phyloP scores from a whole-genome alignment of 495 filamentous ascomycete genomes.

The Annulohypoxylon moriforme region DNA sequence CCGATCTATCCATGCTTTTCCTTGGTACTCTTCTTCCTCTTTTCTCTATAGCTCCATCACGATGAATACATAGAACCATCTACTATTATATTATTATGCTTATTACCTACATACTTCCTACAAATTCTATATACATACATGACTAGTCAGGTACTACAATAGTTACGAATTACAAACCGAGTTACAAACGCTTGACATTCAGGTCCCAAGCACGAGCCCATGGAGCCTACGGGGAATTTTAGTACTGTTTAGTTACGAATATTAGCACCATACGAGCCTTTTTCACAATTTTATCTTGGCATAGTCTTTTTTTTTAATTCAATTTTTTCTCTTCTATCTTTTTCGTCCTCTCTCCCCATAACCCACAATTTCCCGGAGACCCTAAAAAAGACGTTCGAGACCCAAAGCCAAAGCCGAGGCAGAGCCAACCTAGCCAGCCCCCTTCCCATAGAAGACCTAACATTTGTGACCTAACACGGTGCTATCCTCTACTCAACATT shows the following conservation, averaged over 20 bases:
- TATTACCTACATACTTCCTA: slow-evolving; percentile 12
- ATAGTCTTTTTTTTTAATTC: slow-evolving; percentile 1
- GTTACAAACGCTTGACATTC: slow-evolving; percentile 14
- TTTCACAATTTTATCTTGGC: slow-evolving; percentile 24
- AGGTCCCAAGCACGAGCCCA: neutral
- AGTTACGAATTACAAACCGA: slow-evolving; percentile 34
- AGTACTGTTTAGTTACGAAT: neutral
- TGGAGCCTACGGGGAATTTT: neutral
- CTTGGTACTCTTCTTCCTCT: neutral
- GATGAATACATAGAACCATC: slow-evolving; percentile 1
- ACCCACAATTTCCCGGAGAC: slow-evolving; percentile 36
- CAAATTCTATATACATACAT: neutral
- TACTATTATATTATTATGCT: neutral
- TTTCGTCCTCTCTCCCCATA: slow-evolving; percentile 6
- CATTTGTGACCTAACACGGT: neutral
- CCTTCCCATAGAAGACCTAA: slow-evolving; percentile 12
- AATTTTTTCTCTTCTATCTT: slow-evolving; percentile 9
- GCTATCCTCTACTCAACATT: slow-evolving; percentile 57
- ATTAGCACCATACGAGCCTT: slow-evolving; percentile 5
- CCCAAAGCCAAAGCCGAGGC: slow-evolving; percentile 27
- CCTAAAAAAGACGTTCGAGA: slow-evolving; percentile 29
- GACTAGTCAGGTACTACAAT: slow-evolving; percentile 34
- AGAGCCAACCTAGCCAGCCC: neutral
- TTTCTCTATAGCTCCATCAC: slow-evolving; percentile 8
- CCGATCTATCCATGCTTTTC: slow-evolving; percentile 13